Percentiles rank a stretch among this genome's conserved stretches.
Conservation (phyloP, 371 early-diverging fungal species). For the Quaeritorhiza haematococci region DNA sequence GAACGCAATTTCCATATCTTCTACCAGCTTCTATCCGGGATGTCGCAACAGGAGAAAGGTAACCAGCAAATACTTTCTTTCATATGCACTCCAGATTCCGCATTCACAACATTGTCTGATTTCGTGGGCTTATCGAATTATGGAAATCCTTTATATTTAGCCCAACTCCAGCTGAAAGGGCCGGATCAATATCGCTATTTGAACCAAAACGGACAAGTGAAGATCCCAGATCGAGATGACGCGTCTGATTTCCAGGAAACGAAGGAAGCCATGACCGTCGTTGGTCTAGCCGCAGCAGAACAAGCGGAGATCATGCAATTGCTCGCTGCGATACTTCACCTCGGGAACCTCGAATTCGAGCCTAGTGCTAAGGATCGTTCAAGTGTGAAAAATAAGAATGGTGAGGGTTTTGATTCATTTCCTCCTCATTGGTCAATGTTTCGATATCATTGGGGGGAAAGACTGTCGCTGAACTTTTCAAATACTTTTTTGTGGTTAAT, state of each 20-base stretch:
- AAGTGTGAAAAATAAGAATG: neutral
- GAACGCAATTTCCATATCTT: slow-evolving; percentile 99
- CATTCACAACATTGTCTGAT: too few species aligned
- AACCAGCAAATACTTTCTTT: too few species aligned
- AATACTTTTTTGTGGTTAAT: too few species aligned
- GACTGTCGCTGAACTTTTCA: too few species aligned
- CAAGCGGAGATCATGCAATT: slow-evolving; percentile 31
- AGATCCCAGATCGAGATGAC: slow-evolving; percentile 7
- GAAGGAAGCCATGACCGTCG: slow-evolving; percentile 15
- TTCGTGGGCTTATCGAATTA: too few species aligned
- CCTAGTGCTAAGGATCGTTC: neutral
- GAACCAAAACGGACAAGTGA: neutral
- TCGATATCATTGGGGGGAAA: too few species aligned
- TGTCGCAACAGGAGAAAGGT: slow-evolving; percentile 43
- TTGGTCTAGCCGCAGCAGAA: slow-evolving; percentile 15
- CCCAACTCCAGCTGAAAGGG: neutral
- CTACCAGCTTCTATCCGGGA: slow-evolving; percentile 92
- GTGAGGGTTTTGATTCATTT: too few species aligned
- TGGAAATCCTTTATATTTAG: too few species aligned
- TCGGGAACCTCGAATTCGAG: slow-evolving; percentile 72
- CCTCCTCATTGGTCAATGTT: too few species aligned
- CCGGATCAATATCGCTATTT: neutral
- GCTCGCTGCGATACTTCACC: slow-evolving; percentile 71
- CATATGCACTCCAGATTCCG: too few species aligned
- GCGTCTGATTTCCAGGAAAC: slow-evolving; percentile 3